Base-by-base conservation (phyloP, 495 filamentous ascomycete species). In the Friedmanniomyces simplex region DNA sequence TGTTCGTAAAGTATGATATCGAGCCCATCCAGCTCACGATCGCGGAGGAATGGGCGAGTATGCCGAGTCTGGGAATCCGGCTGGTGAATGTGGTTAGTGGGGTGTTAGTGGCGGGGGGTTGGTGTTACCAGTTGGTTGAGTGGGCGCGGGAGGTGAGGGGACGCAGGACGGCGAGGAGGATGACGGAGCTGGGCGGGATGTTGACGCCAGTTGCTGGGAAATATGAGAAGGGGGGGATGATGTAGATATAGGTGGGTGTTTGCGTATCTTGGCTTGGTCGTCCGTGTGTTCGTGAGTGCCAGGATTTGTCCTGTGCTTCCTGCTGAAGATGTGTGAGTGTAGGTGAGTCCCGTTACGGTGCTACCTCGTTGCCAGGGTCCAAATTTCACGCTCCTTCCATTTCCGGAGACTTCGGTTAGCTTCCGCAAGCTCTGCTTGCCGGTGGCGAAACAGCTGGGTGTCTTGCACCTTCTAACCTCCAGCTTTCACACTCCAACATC, bases 1-100 rank as follows among this genome's bases (percentile, higher is more conserved):
- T 99, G 62, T 99, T 96, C 72, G 89, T 99, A 78, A 97, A 97
- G 76, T 99, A 91, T 69, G 91, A 97, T 71, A 96, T 99, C 67
- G 93, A 99, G 80, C 93, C 93, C 3, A 91, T 99, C 64, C 69
- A 89, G 63, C 74, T 99, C 28, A 82, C 84, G 24, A 82, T 99
- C 52, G 84, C 84, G 60, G 93, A 96, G 73, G 82, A 84, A 65
- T 77, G 91, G 62, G 83, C 81, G 41, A 76, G 85, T 18, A 76
- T 96, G 54, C 68, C 95, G 54, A 73, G 77, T 22, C 79, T 97
- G 65, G 37, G 89, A 36, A 78, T 99, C 63, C 79, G 91, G 66
- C 68, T 94, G 32, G 81, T 84, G 10, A 84, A 85, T 67, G 82
- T 84, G 16, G 71, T 84, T 11, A 77, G 73, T 21, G 83, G 83